Percentiles rank a stretch among this genome's conserved stretches.
Evolutionary conservation across 352 stramenopile species (phyloP).

Genomic region (Ophiocytium majus): DNA sequence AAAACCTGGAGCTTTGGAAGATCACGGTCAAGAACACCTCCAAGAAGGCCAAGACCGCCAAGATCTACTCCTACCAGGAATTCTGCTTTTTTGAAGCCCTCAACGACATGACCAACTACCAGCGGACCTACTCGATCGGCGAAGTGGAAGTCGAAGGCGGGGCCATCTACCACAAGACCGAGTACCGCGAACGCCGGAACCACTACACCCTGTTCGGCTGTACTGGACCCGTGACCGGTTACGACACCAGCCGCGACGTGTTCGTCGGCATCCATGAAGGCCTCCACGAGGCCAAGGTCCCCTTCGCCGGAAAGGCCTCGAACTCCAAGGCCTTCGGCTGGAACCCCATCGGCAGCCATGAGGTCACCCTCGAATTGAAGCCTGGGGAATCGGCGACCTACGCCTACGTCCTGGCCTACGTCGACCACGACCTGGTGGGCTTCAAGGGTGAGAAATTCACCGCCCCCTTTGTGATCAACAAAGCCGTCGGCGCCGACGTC

Average conservation of each 20-base stretch:
- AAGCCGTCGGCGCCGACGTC: background rate
- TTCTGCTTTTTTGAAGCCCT: conserved; percentile 12
- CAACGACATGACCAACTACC: conserved; percentile 16
- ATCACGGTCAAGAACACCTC: background rate
- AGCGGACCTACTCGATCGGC: background rate
- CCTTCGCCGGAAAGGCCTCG: background rate
- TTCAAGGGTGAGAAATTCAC: background rate
- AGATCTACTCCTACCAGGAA: background rate
- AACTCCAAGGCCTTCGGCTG: background rate
- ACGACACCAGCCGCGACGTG: background rate
- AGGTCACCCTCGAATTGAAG: background rate
- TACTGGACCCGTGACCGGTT: background rate
- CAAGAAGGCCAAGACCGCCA: background rate
- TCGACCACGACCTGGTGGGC: background rate
- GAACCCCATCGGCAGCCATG: background rate
- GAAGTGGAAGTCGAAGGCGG: conserved; percentile 11
- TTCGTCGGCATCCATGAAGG: background rate
- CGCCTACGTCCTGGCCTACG: background rate
- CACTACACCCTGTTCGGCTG: background rate
- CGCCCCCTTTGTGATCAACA: background rate
- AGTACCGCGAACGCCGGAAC: background rate
- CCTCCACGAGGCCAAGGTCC: background rate
- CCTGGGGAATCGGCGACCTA: background rate
- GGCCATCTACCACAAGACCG: conserved; percentile 2
- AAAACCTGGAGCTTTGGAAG: background rate